These are phyloP conservation scores for Dendrobium officinale DNA, from an alignment of 106 monocot genomes.

Conservation along the genomic window DNA sequence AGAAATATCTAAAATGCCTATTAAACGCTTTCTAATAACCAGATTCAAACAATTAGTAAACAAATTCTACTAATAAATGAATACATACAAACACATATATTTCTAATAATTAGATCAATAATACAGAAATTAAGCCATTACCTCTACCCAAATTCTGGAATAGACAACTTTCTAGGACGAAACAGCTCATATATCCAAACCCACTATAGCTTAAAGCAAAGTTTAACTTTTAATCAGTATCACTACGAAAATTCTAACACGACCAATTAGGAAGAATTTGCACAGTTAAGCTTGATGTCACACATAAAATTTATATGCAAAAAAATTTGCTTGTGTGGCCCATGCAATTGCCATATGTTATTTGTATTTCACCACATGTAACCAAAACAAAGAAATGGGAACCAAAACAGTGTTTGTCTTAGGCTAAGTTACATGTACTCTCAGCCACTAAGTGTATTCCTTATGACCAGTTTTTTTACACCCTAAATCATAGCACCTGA, in stretches of 20 bases:
- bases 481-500: neutral
- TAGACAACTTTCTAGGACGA: too few species aligned
- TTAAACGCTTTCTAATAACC: neutral
- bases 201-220: too few species aligned
- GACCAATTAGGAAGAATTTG: too few species aligned
- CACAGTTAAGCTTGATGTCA: neutral
- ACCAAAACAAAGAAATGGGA: neutral
- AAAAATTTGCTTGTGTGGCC: neutral
- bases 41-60: neutral
- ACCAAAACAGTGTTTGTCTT: neutral
- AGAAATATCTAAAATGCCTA: neutral
- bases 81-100: neutral
- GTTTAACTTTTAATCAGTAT: too few species aligned
- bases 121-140: too few species aligned
- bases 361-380: too few species aligned
- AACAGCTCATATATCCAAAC: too few species aligned
- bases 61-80: neutral
- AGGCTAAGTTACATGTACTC: neutral
- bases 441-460: neutral
- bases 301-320: neutral
- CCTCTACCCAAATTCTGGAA: too few species aligned
- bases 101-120: neutral
- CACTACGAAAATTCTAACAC: too few species aligned
- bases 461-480: too few species aligned
- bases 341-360: neutral